Conservation (phyloP, 208 protist genomes). For the Acanthamoeba lenticulata region DNA sequence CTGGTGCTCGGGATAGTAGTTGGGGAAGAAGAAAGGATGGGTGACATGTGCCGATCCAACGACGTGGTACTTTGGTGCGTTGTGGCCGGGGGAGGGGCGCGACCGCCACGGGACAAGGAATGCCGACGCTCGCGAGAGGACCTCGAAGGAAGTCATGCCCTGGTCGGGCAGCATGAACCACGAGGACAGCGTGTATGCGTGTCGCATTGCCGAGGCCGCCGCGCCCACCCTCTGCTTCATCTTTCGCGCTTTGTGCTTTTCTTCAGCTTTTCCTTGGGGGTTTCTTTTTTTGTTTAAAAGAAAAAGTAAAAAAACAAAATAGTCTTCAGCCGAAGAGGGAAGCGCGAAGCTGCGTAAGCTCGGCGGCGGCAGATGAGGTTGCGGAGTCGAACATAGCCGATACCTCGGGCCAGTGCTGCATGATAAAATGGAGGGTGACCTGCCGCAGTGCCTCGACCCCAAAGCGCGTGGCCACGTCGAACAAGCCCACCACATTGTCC, state of each 20-base stretch:
- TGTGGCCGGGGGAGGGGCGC: neutral
- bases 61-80: slow-evolving; percentile 24
- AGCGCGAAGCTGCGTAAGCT: too few species aligned
- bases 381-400: neutral
- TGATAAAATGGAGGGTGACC: neutral
- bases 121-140: slow-evolving; percentile 58
- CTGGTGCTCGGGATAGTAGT: slow-evolving; percentile 65
- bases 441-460: neutral
- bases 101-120: slow-evolving; percentile 24
- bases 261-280: too few species aligned
- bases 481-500: neutral
- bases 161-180: slow-evolving; percentile 63
- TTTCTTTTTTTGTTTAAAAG: too few species aligned
- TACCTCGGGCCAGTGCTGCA: neutral
- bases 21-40: slow-evolving; percentile 58
- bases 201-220: neutral
- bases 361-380: too few species aligned
- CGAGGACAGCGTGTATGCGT: slow-evolving; percentile 44
- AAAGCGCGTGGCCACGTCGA: neutral
- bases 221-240: neutral
- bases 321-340: too few species aligned
- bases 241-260: neutral
- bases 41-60: slow-evolving; percentile 51
- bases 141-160: slow-evolving; percentile 62
- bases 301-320: too few species aligned